A percentile compares a stretch with the other conserved stretches of the same genome.
These are phyloP conservation scores for Magnusiomyces fungicola DNA, from an alignment of 1,139 yeast genomes.

Conservation along the genomic window DNA sequence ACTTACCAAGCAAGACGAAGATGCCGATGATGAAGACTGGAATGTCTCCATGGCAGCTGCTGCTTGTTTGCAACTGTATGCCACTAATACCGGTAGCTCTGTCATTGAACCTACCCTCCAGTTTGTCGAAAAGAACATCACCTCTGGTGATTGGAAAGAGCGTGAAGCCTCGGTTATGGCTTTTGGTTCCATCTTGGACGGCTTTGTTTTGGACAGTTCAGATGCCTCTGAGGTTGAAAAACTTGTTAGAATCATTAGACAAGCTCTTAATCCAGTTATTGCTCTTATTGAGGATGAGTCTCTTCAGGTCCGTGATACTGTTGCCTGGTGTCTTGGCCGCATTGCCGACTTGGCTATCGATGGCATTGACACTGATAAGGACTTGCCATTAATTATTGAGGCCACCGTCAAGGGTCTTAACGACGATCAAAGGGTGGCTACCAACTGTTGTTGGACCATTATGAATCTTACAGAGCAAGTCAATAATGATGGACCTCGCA, in stretches of 20 bases:
- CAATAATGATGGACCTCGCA: slow-evolving; percentile 48
- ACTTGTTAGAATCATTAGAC: slow-evolving; percentile 58
- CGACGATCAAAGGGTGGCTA: slow-evolving; percentile 87
- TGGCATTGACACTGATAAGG: slow-evolving; percentile 58
- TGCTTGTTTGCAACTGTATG: slow-evolving; percentile 88
- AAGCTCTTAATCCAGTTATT: slow-evolving; percentile 76
- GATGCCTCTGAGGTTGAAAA: slow-evolving; percentile 79
- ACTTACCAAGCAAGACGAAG: slow-evolving; percentile 84
- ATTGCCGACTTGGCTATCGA: slow-evolving; percentile 82
- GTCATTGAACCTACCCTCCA: slow-evolving; percentile 78
- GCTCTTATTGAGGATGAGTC: slow-evolving; percentile 62
- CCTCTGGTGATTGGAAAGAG: slow-evolving; percentile 62
- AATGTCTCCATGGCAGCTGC: slow-evolving; percentile 98
- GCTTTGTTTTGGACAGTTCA: too few species aligned
- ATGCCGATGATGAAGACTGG: slow-evolving; percentile 94
- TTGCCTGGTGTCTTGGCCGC: slow-evolving; percentile 97
- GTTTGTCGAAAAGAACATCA: slow-evolving; percentile 72
- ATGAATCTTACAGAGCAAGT: slow-evolving; percentile 87
- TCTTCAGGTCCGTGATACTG: slow-evolving; percentile 90
- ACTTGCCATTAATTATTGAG: slow-evolving; percentile 60
- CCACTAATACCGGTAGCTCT: slow-evolving; percentile 79
- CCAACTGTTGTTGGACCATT: slow-evolving; percentile 96
- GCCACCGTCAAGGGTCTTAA: slow-evolving; percentile 71
- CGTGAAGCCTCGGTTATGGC: slow-evolving; percentile 99
- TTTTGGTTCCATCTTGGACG: slow-evolving; percentile 92